Percentiles rank a stretch among this genome's conserved stretches.
Conservation (phyloP, 2,329 filamentous ascomycete genomes). For the Ciborinia camelliae region DNA sequence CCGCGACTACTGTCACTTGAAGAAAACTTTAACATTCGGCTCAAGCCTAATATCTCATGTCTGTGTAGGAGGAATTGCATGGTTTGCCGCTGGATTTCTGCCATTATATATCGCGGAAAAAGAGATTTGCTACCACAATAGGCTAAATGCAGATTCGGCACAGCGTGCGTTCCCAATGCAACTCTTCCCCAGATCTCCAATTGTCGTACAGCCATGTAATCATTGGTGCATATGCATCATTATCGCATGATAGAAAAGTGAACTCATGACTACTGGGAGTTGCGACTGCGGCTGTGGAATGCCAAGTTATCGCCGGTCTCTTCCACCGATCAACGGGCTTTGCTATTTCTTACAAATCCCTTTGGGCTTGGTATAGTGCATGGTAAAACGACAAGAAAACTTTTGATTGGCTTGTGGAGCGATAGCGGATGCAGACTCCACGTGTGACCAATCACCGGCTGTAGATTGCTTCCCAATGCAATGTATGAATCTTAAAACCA, state of each 20-base stretch:
- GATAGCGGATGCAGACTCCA: background rate
- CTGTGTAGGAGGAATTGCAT: background rate
- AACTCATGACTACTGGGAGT: background rate
- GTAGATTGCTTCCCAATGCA: background rate
- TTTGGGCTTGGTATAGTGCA: background rate
- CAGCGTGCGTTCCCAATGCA: background rate
- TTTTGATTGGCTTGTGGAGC: background rate
- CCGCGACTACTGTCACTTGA: background rate
- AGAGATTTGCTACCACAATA: background rate
- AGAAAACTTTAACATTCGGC: background rate
- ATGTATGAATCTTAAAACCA: background rate
- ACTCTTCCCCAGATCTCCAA: background rate
- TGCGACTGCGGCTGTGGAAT: background rate
- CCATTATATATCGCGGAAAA: background rate
- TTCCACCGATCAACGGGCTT: background rate
- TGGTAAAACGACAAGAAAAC: background rate
- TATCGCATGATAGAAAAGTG: background rate
- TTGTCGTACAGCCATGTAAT: background rate
- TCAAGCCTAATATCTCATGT: background rate
- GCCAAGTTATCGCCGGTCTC: background rate
- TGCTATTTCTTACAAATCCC: background rate
- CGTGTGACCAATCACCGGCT: background rate
- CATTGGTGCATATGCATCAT: background rate
- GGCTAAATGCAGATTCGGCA: background rate
- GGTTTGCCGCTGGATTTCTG: background rate